A percentile compares a stretch with the other conserved stretches of the same genome.
phyloP scores from a whole-genome alignment of 345 rosid species.

The Linum usitatissimum region DNA sequence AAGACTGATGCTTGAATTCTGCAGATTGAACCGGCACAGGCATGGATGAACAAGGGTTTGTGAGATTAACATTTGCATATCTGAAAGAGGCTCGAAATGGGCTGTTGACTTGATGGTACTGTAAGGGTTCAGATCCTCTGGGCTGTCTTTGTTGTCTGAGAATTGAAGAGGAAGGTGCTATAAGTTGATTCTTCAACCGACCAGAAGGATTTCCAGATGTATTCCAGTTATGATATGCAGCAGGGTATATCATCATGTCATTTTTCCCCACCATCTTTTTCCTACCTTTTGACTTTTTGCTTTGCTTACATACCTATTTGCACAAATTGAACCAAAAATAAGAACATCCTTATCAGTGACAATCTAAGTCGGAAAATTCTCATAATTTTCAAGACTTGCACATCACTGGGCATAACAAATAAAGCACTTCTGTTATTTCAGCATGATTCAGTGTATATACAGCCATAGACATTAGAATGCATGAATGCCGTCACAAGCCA shows the following conservation, averaged over 20 bases:
- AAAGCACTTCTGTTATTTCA: not conserved
- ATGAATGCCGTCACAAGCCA: not conserved
- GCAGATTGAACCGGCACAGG: constrained; percentile 39
- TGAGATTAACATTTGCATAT: constrained; percentile 36
- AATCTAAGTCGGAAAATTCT: too few species aligned
- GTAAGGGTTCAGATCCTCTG: constrained; percentile 38
- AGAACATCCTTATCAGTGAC: not conserved
- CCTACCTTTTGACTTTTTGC: constrained; percentile 33
- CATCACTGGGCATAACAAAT: not conserved
- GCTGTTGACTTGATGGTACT: constrained; percentile 36
- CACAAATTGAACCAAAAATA: constrained; percentile 2
- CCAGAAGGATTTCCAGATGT: constrained; percentile 25
- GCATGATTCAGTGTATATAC: not conserved
- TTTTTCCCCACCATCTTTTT: constrained; percentile 31
- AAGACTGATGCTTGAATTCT: constrained; percentile 35
- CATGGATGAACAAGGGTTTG: constrained; percentile 45
- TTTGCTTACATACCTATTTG: constrained; percentile 44
- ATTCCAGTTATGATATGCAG: constrained; percentile 34
- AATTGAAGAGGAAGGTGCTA: constrained; percentile 32
- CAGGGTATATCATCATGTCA: constrained; percentile 29
- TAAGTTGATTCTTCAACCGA: constrained; percentile 33
- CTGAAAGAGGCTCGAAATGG: constrained; percentile 37
- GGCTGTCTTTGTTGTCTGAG: constrained; percentile 36
- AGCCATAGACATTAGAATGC: not conserved
- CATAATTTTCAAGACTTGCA: not conserved